A percentile compares a stretch with the other conserved stretches of the same genome.
Evolutionary conservation across 768 basidiomycete species (phyloP).

Genomic region (Pulveroboletus frians): DNA sequence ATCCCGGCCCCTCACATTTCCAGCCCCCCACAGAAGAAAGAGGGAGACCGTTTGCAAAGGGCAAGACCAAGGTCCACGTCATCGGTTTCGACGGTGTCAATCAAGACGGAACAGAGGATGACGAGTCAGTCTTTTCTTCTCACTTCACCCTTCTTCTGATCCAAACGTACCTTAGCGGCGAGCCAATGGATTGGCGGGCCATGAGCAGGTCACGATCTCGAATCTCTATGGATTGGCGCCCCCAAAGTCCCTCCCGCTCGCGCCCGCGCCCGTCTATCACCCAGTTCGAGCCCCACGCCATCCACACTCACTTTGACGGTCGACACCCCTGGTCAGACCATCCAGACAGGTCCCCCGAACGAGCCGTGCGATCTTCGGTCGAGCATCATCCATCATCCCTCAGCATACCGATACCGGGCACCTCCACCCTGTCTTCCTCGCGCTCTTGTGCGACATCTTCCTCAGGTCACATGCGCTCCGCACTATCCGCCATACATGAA

Average conservation of each 20-base stretch:
- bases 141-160: slow-evolving; percentile 20
- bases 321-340: slow-evolving; percentile 42
- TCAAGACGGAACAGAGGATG: slow-evolving; percentile 66
- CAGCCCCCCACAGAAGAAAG: slow-evolving; percentile 42
- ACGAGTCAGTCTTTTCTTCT: slow-evolving; percentile 54
- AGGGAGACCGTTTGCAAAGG: slow-evolving; percentile 75
- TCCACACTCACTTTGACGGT: slow-evolving; percentile 35
- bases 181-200: slow-evolving; percentile 90
- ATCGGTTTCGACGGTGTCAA: slow-evolving; percentile 77
- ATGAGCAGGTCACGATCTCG: slow-evolving; percentile 88
- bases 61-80: slow-evolving; percentile 71
- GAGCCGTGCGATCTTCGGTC: slow-evolving; percentile 17
- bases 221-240: slow-evolving; percentile 88
- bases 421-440: slow-evolving; percentile 40
- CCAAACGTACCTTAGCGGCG: slow-evolving; percentile 35
- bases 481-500: slow-evolving; percentile 47
- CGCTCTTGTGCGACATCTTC: slow-evolving; percentile 46
- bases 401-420: slow-evolving; percentile 37
- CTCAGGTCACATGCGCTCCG: slow-evolving; percentile 34
- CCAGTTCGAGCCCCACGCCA: slow-evolving; percentile 42
- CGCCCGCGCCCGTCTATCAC: slow-evolving; percentile 57
- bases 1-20: slow-evolving; percentile 1
- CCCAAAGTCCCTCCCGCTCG: slow-evolving; percentile 71
- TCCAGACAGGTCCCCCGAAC: slow-evolving; percentile 26
- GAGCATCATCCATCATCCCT: slow-evolving; percentile 23